Base-by-base conservation (phyloP, 1,284 basidiomycete genomes). In the Ganoderma lucidum region DNA sequence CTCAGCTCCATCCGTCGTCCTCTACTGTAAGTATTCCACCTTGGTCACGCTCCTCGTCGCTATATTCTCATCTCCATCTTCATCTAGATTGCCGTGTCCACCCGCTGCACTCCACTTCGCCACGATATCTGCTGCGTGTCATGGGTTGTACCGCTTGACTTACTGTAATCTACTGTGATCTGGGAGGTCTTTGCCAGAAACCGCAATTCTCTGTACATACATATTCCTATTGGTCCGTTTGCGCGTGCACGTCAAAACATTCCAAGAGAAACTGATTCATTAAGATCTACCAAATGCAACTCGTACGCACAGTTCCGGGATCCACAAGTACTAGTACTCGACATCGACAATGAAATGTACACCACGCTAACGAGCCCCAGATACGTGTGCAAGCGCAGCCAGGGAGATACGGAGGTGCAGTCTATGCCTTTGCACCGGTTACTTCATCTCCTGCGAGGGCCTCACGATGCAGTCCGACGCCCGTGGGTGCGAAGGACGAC, bases 381-480 rank as follows among this genome's bases (percentile, higher is more conserved):
- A 81, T 83, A 85, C 83, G 87, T 89, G 78, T 70, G 77, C 78
- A 74, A 56, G 76, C 82, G 84, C 85, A 84, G 80, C 83, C 80
- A 86, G 88, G 91, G 89, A 91, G 93, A 94, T 94, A 94, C 92
- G 89, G 91, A 90, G 90, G 92, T 88, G 72, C 66, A 86, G 86
- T 88, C 87, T 93, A 93, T 93, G 92, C 93, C 89, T 41, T 79
- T 92, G 92, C 93, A 87, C 92, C 90, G 88, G 70, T 90, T 89
- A 90, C 76, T 93, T 91, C 87, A 91, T 93, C 91, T 94, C 90
- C 92, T 93, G 92, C 91, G 92, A 93, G 90, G 85, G 73, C 92
- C 92, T 87, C 91, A 80, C 84, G 83, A 86, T 80, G 79, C 82
- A 81, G 78, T 80, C 83, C 88, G 81, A 85, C 88, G 86, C 80